Percentiles rank a stretch among this genome's conserved stretches.
phyloP scores from a whole-genome alignment of 176 grass and related monocot genomes.

The Microstegium vimineum region DNA sequence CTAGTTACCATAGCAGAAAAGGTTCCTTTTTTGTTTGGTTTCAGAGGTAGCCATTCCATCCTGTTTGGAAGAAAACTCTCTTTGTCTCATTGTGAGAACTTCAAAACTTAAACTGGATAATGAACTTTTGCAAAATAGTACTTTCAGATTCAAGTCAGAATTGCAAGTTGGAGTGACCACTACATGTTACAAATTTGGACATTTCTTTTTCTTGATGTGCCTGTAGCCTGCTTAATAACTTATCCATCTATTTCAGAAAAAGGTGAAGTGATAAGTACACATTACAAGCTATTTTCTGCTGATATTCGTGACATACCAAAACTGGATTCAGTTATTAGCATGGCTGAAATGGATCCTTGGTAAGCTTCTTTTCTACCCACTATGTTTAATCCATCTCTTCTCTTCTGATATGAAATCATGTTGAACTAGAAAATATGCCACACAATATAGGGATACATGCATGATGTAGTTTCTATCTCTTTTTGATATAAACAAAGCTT shows the following conservation, averaged over 20 bases:
- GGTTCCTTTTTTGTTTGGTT: neutral
- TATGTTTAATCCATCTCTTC: conserved; percentile 6
- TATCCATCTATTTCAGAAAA: conserved; percentile 58
- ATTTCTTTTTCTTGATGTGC: neutral
- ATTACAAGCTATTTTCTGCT: conserved; percentile 88
- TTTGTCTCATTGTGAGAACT: neutral
- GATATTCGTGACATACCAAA: conserved; percentile 78
- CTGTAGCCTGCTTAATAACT: conserved; percentile 6
- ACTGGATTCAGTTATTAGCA: conserved; percentile 65
- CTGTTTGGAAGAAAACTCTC: neutral
- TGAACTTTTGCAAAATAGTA: neutral
- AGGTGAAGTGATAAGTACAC: conserved; percentile 73
- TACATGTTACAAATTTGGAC: neutral
- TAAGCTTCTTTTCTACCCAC: conserved; percentile 23
- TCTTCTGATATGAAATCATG: conserved; percentile 11
- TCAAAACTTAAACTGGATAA: neutral
- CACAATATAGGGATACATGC: neutral
- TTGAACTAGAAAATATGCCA: neutral
- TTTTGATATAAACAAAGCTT: conserved; percentile 18
- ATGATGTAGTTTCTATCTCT: conserved; percentile 4
- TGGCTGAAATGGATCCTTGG: conserved; percentile 74
- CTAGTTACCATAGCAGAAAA: neutral
- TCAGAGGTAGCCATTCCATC: neutral
- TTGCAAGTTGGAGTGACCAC: neutral
- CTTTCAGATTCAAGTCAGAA: neutral